A percentile compares a stretch with the other conserved stretches of the same genome.
Conservation (phyloP, 108 stramenopile genomes). For the Epithemia pelagica region DNA sequence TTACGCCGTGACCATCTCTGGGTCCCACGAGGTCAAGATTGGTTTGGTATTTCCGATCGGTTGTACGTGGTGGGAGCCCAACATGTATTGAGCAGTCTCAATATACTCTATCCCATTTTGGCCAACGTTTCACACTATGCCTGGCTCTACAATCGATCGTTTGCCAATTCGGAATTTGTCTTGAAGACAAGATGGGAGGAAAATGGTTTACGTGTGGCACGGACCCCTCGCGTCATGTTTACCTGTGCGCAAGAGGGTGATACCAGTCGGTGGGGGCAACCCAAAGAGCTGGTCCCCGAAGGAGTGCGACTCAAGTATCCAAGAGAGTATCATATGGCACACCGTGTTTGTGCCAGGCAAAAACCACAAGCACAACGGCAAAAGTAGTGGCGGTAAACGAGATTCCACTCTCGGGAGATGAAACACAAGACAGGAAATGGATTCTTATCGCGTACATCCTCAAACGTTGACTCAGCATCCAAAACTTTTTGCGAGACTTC, state of each 20-base stretch:
- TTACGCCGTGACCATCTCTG: slow-evolving; percentile 25
- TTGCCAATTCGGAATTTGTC: slow-evolving; percentile 23
- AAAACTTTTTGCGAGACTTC: no score
- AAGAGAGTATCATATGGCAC: slow-evolving; percentile 7
- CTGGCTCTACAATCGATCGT: background rate
- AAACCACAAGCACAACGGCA: no score
- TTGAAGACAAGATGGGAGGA: slow-evolving; percentile 16
- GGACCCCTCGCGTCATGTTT: slow-evolving; percentile 30
- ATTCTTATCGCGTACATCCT: no score
- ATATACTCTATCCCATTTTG: slow-evolving; percentile 29
- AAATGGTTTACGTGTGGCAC: slow-evolving; percentile 10
- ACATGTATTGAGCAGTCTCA: slow-evolving; percentile 21
- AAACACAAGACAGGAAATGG: no score
- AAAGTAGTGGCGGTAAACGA: no score
- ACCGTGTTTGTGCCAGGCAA: no score
- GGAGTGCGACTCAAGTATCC: slow-evolving; percentile 7
- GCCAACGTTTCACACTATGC: background rate
- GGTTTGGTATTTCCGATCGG: slow-evolving; percentile 28
- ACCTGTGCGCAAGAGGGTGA: slow-evolving; percentile 22
- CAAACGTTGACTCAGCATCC: no score
- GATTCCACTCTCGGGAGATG: no score
- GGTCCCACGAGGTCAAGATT: slow-evolving; percentile 30
- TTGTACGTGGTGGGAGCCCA: slow-evolving; percentile 14
- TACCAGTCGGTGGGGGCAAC: slow-evolving; percentile 17
- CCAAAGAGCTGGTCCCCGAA: background rate